Conservation (phyloP, 2,329 filamentous ascomycete genomes). For the Aurifilum marmelostoma region DNA sequence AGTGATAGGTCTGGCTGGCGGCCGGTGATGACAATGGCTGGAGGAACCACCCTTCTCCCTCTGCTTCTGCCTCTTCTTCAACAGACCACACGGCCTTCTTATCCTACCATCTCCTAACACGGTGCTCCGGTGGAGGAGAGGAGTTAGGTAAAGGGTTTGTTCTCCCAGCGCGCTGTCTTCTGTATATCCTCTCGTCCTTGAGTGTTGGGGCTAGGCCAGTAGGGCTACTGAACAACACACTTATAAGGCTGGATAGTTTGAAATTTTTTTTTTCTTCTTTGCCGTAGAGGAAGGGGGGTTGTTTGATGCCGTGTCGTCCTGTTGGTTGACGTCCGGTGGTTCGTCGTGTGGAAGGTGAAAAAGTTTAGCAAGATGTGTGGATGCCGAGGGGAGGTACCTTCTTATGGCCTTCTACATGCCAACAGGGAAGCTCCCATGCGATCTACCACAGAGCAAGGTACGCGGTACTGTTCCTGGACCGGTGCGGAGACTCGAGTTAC, state of each 20-base stretch:
- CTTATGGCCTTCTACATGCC: constrained; percentile 45
- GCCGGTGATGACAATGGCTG: constrained; percentile 28
- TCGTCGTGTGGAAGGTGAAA: constrained; percentile 40
- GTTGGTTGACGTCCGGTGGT: constrained; percentile 49
- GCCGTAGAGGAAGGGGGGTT: not conserved
- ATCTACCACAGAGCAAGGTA: constrained; percentile 50
- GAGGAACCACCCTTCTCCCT: constrained; percentile 1
- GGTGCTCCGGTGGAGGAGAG: constrained; percentile 15
- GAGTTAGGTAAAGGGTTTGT: too few relatives aligned
- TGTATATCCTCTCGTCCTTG: not conserved
- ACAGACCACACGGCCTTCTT: constrained; percentile 9
- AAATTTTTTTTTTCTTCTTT: not conserved
- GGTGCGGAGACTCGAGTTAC: constrained; percentile 47
- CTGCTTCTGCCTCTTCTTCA: constrained; percentile 9
- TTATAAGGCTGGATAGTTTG: not conserved
- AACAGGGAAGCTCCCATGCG: constrained; percentile 51
- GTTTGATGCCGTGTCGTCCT: constrained; percentile 37
- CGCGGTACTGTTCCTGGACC: constrained; percentile 49
- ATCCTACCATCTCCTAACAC: constrained; percentile 23
- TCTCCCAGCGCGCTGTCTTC: not conserved
- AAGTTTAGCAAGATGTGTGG: constrained; percentile 37
- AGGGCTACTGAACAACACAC: not conserved
- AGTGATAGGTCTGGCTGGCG: not conserved
- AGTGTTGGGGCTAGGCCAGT: not conserved
- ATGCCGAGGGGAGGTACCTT: constrained; percentile 46